These are phyloP conservation scores for Glutinoglossum americanum DNA, from an alignment of 495 filamentous ascomycete genomes.

Conservation along the genomic window DNA sequence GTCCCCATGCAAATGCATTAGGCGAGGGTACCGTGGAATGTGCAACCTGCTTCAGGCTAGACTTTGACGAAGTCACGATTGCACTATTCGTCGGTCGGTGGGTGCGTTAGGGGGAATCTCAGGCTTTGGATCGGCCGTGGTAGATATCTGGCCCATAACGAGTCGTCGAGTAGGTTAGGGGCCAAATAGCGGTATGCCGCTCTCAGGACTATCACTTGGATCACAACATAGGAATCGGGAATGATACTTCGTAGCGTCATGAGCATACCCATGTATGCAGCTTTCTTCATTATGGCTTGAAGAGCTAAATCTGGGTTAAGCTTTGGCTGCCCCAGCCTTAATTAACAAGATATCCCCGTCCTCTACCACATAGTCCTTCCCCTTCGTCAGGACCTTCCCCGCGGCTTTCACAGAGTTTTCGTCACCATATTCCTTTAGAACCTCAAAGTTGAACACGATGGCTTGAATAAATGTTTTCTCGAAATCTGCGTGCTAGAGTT, in stretches of 20 bases:
- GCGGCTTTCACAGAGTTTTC: constrained; percentile 75
- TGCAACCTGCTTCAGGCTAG: no score
- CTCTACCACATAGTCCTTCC: constrained; percentile 85
- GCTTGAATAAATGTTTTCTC: constrained; percentile 99
- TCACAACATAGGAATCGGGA: background rate
- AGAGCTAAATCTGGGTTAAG: constrained; percentile 19
- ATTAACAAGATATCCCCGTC: constrained; percentile 65
- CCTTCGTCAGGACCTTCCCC: constrained; percentile 96
- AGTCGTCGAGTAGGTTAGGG: no score
- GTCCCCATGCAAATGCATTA: no score
- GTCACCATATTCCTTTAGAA: constrained; percentile 67
- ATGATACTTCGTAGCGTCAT: background rate
- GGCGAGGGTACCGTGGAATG: no score
- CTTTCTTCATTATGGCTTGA: background rate
- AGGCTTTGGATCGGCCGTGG: no score
- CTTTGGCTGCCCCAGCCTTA: constrained; percentile 89
- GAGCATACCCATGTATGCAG: background rate
- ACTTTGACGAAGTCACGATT: no score
- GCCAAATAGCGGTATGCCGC: no score
- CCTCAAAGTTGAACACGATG: constrained; percentile 68
- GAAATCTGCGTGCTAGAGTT: constrained; percentile 36
- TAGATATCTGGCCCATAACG: no score
- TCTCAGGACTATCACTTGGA: no score
- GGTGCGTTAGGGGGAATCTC: no score
- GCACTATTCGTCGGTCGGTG: no score